These are phyloP conservation scores for Cadophora malorum DNA, from an alignment of 2,329 filamentous ascomycete genomes.

Conservation along the genomic window DNA sequence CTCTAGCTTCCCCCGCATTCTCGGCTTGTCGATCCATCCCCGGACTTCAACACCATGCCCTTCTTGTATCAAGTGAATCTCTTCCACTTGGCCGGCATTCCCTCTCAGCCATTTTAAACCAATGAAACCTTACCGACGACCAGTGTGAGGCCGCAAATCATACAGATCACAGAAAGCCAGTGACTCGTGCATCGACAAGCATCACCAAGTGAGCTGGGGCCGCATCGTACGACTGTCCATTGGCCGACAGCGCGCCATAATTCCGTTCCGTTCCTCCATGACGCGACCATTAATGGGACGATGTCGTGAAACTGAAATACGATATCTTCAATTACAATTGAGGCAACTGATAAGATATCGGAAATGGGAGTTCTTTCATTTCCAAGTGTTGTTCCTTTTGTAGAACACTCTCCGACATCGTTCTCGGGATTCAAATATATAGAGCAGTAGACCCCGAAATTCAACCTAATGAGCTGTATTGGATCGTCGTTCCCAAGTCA, in stretches of 20 bases:
- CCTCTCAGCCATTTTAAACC: slow-evolving; percentile 6
- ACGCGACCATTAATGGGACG: slow-evolving; percentile 20
- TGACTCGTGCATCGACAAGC: slow-evolving; percentile 28
- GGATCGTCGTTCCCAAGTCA: not conserved
- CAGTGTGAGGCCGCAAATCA: slow-evolving; percentile 7
- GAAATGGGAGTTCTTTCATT: not conserved
- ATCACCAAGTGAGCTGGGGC: slow-evolving; percentile 7
- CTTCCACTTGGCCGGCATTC: slow-evolving; percentile 36
- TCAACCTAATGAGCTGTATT: not conserved
- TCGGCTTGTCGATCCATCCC: slow-evolving; percentile 15
- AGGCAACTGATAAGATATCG: not conserved
- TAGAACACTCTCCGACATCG: not conserved
- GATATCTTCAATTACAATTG: not conserved
- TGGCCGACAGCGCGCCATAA: slow-evolving; percentile 28
- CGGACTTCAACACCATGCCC: slow-evolving; percentile 9
- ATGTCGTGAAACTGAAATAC: not conserved
- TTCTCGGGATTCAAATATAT: not conserved
- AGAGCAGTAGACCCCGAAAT: not conserved
- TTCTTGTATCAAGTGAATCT: not conserved
- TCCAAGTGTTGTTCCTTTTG: not conserved
- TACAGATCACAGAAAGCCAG: slow-evolving; percentile 1
- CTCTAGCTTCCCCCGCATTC: slow-evolving; percentile 24
- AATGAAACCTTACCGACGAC: slow-evolving; percentile 14
- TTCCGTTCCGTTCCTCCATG: slow-evolving; percentile 37
- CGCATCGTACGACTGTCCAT: slow-evolving; percentile 15